phyloP scores from a whole-genome alignment of 2,329 filamentous ascomycete species.

The Ascomycota sp. region DNA sequence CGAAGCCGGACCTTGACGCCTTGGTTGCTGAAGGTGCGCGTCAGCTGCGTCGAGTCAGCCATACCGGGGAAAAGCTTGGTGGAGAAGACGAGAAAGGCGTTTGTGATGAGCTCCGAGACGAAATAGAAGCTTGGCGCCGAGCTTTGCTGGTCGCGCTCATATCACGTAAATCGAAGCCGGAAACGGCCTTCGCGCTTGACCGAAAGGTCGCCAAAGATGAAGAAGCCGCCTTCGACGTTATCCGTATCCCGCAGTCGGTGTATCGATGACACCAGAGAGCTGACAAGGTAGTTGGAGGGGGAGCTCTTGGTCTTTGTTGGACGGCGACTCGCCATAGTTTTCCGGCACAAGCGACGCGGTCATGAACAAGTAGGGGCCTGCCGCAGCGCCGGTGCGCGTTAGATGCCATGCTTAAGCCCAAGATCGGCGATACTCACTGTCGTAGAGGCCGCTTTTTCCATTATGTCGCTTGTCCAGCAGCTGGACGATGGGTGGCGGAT shows the following conservation, averaged over 20 bases:
- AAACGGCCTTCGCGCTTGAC: constrained; percentile 55
- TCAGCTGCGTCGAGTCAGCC: constrained; percentile 63
- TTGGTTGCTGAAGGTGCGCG: constrained; percentile 68
- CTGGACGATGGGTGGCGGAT: constrained; percentile 71
- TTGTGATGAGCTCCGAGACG: constrained; percentile 18
- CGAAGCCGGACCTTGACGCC: constrained; percentile 65
- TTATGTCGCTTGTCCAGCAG: constrained; percentile 19
- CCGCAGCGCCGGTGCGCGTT: background rate
- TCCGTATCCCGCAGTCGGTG: constrained; percentile 63
- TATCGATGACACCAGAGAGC: constrained; percentile 60
- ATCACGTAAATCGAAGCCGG: constrained; percentile 57
- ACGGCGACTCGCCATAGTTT: constrained; percentile 18
- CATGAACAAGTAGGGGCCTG: constrained; percentile 30
- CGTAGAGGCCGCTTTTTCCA: constrained; percentile 6
- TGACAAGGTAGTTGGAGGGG: constrained; percentile 35
- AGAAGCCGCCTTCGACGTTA: constrained; percentile 65
- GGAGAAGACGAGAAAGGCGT: constrained; percentile 44
- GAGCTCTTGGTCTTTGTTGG: constrained; percentile 8
- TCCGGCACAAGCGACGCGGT: constrained; percentile 20
- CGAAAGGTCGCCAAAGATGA: constrained; percentile 79
- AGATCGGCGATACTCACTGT: constrained; percentile 5
- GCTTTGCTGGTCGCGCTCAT: constrained; percentile 18
- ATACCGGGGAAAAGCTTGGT: constrained; percentile 60
- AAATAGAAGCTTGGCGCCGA: constrained; percentile 5
- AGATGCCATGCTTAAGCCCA: background rate